Evolutionary conservation across 2,329 filamentous ascomycete species (phyloP), one percentile per base, ranked within the genome.

Genomic region (Aspergillus brasiliensis): DNA sequence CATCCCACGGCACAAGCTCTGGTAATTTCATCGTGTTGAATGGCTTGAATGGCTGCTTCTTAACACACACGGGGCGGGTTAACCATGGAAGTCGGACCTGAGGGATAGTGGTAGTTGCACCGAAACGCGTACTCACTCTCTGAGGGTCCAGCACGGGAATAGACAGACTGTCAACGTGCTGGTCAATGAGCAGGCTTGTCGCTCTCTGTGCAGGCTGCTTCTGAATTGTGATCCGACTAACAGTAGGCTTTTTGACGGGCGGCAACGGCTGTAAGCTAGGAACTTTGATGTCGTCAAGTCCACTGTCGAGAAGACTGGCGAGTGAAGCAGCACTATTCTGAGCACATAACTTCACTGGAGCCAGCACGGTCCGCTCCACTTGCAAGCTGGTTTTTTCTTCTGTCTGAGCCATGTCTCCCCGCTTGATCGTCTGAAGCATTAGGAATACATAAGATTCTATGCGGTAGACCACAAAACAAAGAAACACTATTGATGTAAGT

Each of bases 1-100:
- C 68, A 58, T 69, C 61, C 68, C 68, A 70, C 11, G 62, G 60
- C 28, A 62, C 38, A 2, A 27, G n/a, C 8, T 8, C 15, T 28
- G 46, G 42, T 17, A 17, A 8, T n/a, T n/a, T 55, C 8, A 21
- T 53, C 37, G 51, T 28, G 34, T n/a, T 34, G 44, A 37, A 25
- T 11, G 31, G 21, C 34, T n/a, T 34, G 44, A 37, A 25, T 11
- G 31, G 21, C 34, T 28, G 44, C 23, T 28, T 38, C 13, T 47
- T 13, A 15, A 44, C 8, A 15, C 31, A 11, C n/a, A 38, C 48
- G 23, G 6, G 53, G 5, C 48, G 23, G 19, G 27, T 40, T 44
- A 48, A 28, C 57, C 51, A 8, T 11, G 49, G 21, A 11, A 38
- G 34, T 31, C 4, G 13, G 40, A 31, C 28, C 5, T 34, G 13